Percentiles rank a stretch among this genome's conserved stretches.
phyloP scores from a whole-genome alignment of 441 rosid species.

The Populus hybrid region DNA sequence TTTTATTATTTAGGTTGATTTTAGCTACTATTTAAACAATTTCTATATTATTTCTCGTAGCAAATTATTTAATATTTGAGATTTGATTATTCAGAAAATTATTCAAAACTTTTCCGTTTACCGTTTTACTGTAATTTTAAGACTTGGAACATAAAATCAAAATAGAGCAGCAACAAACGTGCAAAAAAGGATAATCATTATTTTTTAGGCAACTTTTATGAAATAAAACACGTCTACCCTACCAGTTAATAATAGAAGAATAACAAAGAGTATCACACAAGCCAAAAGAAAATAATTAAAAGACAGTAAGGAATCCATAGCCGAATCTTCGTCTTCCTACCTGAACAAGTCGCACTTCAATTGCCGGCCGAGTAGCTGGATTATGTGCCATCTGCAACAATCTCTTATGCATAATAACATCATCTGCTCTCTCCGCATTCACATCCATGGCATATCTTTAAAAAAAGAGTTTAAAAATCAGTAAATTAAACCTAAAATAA shows the following conservation, averaged over 20 bases:
- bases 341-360: conserved; percentile 62
- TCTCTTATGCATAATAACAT: conserved; percentile 68
- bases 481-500: not conserved
- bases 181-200: not conserved
- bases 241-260: conserved; percentile 19
- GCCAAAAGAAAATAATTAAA: conserved; percentile 14
- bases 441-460: conserved; percentile 62
- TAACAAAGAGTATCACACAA: conserved; percentile 14
- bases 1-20: no score
- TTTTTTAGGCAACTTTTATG: not conserved
- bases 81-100: no score
- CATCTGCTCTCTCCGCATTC: conserved; percentile 62
- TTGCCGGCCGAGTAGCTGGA: conserved; percentile 54
- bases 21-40: no score
- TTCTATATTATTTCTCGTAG: no score
- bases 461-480: not conserved
- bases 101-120: no score
- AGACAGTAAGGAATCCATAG: conserved; percentile 10
- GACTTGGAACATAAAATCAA: not conserved
- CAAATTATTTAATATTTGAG: no score
- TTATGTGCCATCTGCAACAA: conserved; percentile 48
- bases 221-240: conserved; percentile 9
- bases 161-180: not conserved
- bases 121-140: no score
- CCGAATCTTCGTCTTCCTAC: conserved; percentile 27